Evolutionary conservation across 2,329 filamentous ascomycete genomes (phyloP).

Genomic region (Emergomyces africanus): DNA sequence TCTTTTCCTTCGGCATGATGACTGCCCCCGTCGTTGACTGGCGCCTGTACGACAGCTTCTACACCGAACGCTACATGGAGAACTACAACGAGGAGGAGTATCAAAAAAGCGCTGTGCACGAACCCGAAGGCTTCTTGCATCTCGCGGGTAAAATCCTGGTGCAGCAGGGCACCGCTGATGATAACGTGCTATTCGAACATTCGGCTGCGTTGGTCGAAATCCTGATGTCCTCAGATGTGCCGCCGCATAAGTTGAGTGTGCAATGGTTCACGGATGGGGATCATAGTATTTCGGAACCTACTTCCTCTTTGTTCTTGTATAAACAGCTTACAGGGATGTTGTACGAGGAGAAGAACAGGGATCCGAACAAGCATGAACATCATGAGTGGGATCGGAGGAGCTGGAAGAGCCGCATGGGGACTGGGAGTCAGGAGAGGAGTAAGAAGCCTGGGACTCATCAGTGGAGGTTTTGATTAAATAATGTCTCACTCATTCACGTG

Average conservation of each 20-base stretch:
- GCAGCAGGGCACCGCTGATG: slow-evolving; percentile 55
- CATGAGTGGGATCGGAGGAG: slow-evolving; percentile 38
- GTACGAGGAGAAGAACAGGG: slow-evolving; percentile 48
- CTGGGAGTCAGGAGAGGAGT: too few relatives aligned
- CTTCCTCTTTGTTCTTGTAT: slow-evolving; percentile 45
- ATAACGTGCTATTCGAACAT: slow-evolving; percentile 62
- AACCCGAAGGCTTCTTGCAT: slow-evolving; percentile 48
- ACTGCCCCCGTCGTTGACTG: slow-evolving; percentile 56
- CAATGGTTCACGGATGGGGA: slow-evolving; percentile 54
- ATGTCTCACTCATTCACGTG: too few relatives aligned
- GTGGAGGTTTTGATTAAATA: neutral
- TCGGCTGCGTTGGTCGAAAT: slow-evolving; percentile 48
- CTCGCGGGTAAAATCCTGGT: slow-evolving; percentile 49
- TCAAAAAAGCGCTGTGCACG: slow-evolving; percentile 46
- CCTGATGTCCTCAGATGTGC: slow-evolving; percentile 46
- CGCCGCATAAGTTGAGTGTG: slow-evolving; percentile 49
- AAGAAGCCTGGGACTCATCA: too few relatives aligned
- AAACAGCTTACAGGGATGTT: slow-evolving; percentile 49
- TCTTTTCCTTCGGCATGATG: slow-evolving; percentile 51
- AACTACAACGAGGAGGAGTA: slow-evolving; percentile 50
- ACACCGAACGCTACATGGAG: slow-evolving; percentile 64
- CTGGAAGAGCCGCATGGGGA: neutral
- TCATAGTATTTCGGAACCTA: slow-evolving; percentile 48
- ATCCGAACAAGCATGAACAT: slow-evolving; percentile 15
- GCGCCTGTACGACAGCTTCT: slow-evolving; percentile 59